A percentile compares a stretch with the other conserved stretches of the same genome.
Conservation (phyloP, 2,329 filamentous ascomycete genomes). For the Pyrenophora tritici-repentis region DNA sequence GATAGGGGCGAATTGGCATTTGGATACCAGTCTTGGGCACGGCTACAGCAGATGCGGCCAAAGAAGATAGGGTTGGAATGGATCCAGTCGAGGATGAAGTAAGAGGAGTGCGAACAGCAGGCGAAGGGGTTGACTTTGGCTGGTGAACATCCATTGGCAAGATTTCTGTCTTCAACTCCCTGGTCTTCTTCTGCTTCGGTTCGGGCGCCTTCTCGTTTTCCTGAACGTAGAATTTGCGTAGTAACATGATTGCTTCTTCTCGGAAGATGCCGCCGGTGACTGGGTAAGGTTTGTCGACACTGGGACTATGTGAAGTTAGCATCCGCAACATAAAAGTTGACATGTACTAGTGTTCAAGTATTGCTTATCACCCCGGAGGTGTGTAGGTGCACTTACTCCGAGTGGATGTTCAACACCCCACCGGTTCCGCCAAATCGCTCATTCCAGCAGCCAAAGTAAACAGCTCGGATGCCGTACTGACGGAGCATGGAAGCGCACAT, state of each 20-base stretch:
- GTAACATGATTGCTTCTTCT: conserved; percentile 88
- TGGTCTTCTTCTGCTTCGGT: conserved; percentile 66
- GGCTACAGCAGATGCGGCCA: conserved; percentile 3
- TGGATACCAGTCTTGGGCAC: conserved; percentile 4
- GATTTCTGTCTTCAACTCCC: conserved; percentile 66
- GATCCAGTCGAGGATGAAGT: conserved; percentile 5
- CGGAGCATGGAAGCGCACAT: conserved; percentile 95
- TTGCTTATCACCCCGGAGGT: no score
- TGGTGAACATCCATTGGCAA: conserved; percentile 51
- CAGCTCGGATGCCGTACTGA: conserved; percentile 83
- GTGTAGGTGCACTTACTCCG: conserved; percentile 56
- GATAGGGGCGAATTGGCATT: not conserved
- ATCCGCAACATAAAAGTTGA: not conserved
- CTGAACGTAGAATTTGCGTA: conserved; percentile 95
- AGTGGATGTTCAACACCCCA: conserved; percentile 86
- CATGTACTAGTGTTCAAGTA: no score
- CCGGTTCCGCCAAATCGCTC: conserved; percentile 97
- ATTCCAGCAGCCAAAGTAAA: conserved; percentile 94
- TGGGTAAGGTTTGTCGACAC: conserved; percentile 77
- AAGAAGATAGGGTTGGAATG: conserved; percentile 11
- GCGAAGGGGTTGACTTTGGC: conserved; percentile 38
- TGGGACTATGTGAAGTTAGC: conserved; percentile 54
- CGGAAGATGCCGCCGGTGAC: conserved; percentile 86
- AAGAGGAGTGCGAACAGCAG: conserved; percentile 15
- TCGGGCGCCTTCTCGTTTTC: conserved; percentile 85